Base-by-base conservation (phyloP, 148 eudicot species). In the Diospyros kaki region DNA sequence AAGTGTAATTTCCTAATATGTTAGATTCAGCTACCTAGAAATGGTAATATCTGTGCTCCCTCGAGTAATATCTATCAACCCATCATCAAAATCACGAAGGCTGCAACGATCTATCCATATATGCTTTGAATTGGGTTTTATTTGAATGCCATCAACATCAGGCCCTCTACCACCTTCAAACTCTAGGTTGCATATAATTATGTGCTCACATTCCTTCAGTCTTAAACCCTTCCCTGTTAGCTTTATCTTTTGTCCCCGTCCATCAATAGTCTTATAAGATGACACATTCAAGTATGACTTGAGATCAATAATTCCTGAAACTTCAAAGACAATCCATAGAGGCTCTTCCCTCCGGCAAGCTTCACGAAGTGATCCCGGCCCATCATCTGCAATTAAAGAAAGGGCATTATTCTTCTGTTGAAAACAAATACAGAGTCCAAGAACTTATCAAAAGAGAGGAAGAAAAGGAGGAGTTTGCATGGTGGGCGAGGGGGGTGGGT, bases 21-120 rank as follows among this genome's bases (percentile, higher is more conserved):
- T 44, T 7, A 13, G 67, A 74, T 43, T 79, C 42, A 46, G 73
- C 84, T 74, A 93, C 99, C 99, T 87, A 69, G 99, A 95, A 76
- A 95, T 18, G 41, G 99, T 95, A 64, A 95, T 85, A 77, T 95
- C 91, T 2, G 98, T 95, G 86, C 98, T 93, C 68, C 81, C 76
- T 66, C 94, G 78, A 56, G 94, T 88, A 81, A 93, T 91, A 79
- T 95, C 99, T 18, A 93, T 95, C 72, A 95, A 87, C 28, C 98
- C 99, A 77, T 95, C 99, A 78, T 87, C 90, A 81, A 85, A 94
- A 73, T 91, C 89, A 45, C 82, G 75, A 41, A 95, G 86, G 75
- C 87, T 84, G 80, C 98, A 93, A 40, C 97, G 98, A 71, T 95
- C 98, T 15, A 95, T 93, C 99, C 99, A 95, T 75, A 95, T 91